Evolutionary conservation across 495 filamentous ascomycete species (phyloP).

Genomic region (Amphirosellinia nigrospora): DNA sequence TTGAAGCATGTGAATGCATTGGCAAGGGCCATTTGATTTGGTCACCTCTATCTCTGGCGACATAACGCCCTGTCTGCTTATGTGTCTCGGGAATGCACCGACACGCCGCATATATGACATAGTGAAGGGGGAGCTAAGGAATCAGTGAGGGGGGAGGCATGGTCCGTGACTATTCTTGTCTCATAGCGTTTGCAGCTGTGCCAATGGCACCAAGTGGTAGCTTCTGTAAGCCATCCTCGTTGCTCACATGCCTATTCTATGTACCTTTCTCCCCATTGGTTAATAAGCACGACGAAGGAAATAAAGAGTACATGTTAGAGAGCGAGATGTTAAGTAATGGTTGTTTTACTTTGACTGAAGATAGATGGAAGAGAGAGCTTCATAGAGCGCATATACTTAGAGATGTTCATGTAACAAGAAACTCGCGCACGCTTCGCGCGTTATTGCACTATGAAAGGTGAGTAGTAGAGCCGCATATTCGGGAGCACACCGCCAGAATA

Average conservation of each 20-base stretch:
- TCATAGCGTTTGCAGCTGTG: constrained; percentile 24
- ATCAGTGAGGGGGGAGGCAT: neutral
- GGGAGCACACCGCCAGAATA: neutral
- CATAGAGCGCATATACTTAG: neutral
- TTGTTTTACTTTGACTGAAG: neutral
- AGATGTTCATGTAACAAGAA: neutral
- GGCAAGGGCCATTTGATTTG: neutral
- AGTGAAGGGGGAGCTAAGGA: neutral
- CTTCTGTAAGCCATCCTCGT: neutral
- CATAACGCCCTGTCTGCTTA: constrained; percentile 1
- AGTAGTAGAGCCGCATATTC: neutral
- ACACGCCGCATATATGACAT: constrained; percentile 21
- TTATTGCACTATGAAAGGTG: neutral
- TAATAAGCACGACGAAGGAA: neutral
- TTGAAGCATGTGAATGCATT: neutral
- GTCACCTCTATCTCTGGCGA: neutral
- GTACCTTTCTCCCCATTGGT: no score
- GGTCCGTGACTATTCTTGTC: constrained; percentile 19
- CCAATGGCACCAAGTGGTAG: neutral
- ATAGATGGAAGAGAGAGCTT: neutral
- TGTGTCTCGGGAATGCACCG: constrained; percentile 24
- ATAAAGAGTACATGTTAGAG: neutral
- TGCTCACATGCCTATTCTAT: neutral
- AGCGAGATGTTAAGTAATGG: neutral
- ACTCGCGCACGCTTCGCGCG: neutral